Conservation (phyloP, 2,329 filamentous ascomycete species). For the Cladosporium sp. region DNA sequence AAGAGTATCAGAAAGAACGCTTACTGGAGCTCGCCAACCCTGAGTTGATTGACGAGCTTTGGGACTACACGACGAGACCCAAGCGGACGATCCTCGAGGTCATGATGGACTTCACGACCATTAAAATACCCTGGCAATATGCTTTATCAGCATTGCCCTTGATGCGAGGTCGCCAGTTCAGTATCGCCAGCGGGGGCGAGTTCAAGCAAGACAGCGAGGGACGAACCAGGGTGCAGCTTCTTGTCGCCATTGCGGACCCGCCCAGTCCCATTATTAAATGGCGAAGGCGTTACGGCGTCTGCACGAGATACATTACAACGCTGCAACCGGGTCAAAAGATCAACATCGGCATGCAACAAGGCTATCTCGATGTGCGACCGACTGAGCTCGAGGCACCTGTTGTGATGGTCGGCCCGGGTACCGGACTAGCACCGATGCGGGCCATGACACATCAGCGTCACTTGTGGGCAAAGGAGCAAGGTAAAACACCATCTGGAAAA, state of each 20-base stretch:
- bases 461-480: constrained; percentile 29
- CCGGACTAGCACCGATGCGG: constrained; percentile 78
- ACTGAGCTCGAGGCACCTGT: constrained; percentile 52
- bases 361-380: constrained; percentile 44
- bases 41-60: constrained; percentile 80
- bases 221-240: constrained; percentile 27
- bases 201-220: constrained; percentile 25
- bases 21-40: constrained; percentile 77
- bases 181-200: constrained; percentile 70
- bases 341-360: constrained; percentile 51
- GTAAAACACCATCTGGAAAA: constrained; percentile 3
- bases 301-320: constrained; percentile 74
- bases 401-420: constrained; percentile 76
- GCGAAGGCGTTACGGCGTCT: constrained; percentile 79
- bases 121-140: constrained; percentile 72
- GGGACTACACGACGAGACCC: constrained; percentile 89
- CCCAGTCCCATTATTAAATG: constrained; percentile 73
- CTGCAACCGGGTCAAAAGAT: constrained; percentile 55
- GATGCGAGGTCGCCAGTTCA: constrained; percentile 87
- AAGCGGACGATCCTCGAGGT: constrained; percentile 88
- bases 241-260: constrained; percentile 32
- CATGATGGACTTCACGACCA: constrained; percentile 78
- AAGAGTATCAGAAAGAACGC: constrained; percentile 61
- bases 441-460: constrained; percentile 69
- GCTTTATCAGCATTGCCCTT: constrained; percentile 68